Evolutionary conservation across 2,329 filamentous ascomycete species (phyloP), one percentile per base, ranked within the genome.

Genomic region (Aspergillus tamarii): DNA sequence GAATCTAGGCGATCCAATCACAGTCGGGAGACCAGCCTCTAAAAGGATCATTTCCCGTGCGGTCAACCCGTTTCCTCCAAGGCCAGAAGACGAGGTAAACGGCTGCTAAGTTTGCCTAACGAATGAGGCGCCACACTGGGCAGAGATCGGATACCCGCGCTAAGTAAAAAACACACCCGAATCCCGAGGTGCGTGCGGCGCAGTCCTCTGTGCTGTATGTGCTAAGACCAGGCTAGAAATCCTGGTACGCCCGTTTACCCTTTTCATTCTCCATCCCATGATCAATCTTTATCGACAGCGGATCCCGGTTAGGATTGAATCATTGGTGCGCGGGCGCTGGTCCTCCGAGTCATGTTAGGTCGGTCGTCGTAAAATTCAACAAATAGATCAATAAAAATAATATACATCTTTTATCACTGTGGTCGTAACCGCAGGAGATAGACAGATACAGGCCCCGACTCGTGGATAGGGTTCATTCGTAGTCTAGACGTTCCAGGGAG

Each of bases 1-100:
- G 57, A 59, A 59, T 23, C 57, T 36, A 39, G 32, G 57, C 43
- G 57, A 59, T 50, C 57, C 57, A 59, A 59, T 59, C 48, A 52
- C 28, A 52, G 16, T 10, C 9, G n/a, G 16, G 36, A 36, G 46
- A 30, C 59, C 57, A 46, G 46, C 39, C 57, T 57, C 53, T 30
- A 54, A 64, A 26, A 30, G 56, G 56, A 57, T 60, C 30, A 32
- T 63, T 65, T 64, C 62, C 64, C 64, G 60, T 54, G 43, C 61
- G 48, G 61, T 57, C 54, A 53, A 46, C 34, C 61, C 57, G 41
- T 30, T 52, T 45, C 19, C 3, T 43, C n/a, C 46, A 52, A 48
- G 41, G 5, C 41, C 43, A 46, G 11, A 48, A 48, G 46, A 60
- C 30, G 21, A 60, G 57, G 60, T 54, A 45, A 60, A 62, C 59